These are phyloP conservation scores for Chytriomyces hyalinus DNA, from an alignment of 192 early-diverging fungal species.

Conservation along the genomic window DNA sequence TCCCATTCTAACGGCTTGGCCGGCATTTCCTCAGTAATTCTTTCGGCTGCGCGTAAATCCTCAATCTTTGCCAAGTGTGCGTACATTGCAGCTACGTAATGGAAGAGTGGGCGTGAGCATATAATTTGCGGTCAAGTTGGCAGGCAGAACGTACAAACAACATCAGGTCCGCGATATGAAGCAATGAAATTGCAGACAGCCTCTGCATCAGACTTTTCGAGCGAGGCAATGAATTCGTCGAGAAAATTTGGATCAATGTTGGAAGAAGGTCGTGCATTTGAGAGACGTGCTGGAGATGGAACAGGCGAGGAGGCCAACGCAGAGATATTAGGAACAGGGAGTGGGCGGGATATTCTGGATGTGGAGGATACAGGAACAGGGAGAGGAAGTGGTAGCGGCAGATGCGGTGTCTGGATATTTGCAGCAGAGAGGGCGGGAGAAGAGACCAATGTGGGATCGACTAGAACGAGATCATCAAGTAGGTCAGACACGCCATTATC, in stretches of 20 bases:
- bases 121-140: too few species aligned
- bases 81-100: conserved; percentile 22
- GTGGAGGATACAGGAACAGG: not conserved
- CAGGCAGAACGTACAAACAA: conserved; percentile 14
- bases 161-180: conserved; percentile 24
- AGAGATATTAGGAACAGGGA: not conserved
- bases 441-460: too few species aligned
- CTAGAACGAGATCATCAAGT: not conserved
- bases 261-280: not conserved
- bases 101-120: not conserved
- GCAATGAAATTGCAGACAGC: conserved; percentile 28
- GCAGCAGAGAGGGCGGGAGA: too few species aligned
- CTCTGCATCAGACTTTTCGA: conserved; percentile 21
- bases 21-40: conserved; percentile 6
- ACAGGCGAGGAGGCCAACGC: too few species aligned
- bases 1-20: conserved; percentile 24
- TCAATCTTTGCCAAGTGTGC: conserved; percentile 27
- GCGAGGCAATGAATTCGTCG: conserved; percentile 10
- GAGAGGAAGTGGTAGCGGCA: not conserved
- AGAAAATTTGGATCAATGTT: not conserved
- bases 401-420: not conserved
- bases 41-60: conserved; percentile 26
- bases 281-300: too few species aligned
- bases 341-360: not conserved
- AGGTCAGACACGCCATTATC: conserved; percentile 18